Base-by-base conservation (phyloP, 768 basidiomycete species). In the Amyloporia xantha region DNA sequence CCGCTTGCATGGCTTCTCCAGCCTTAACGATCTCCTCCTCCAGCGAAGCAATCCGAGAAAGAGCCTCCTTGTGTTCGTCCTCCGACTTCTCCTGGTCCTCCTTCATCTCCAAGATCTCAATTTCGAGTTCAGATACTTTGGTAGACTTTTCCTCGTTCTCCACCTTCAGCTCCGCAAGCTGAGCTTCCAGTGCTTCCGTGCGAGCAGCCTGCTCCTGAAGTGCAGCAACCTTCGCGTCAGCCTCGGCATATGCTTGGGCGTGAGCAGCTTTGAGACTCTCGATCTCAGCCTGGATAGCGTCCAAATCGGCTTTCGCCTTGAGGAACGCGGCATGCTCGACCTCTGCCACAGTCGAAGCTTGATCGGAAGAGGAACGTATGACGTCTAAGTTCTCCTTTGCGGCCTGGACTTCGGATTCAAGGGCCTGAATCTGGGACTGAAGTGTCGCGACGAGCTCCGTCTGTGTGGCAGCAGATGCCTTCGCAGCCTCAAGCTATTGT, bases 121-220 rank as follows among this genome's bases (percentile, higher is more conserved):
- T 68, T 68, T 92, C 90, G 21, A 90, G 71, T 58, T 92, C 89
- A 0, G 86, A 87, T 3, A 91, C 69, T 64, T 82, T 88, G 59
- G 68, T 71, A 7, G 81, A 76, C 36, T 69, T 80, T 50, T 89
- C 87, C 58, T 85, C 86, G 58, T 79, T 83, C 65, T 87, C 84
- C 11, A 61, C 62, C 62, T 77, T 80, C 52, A 89, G 69, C 26
- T 66, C 67, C 3, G 61, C 64, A 11, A 88, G 52, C 57, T 84
- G 77, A 2, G 69, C 55, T 44, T 72, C 67, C 19, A 87, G 71
- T 5, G 62, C 58, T 20, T 72, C 70, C 1, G 62, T 64, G 41
- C 69, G 68, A 4, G 72, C 66, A 11, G 68, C 69, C 50, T 76
- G 76, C 24, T 66, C 61, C 54, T 81, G 76, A 12, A 79, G 67